These are phyloP conservation scores for Candida chilensis DNA, from an alignment of 805 yeast genomes.

Conservation along the genomic window DNA sequence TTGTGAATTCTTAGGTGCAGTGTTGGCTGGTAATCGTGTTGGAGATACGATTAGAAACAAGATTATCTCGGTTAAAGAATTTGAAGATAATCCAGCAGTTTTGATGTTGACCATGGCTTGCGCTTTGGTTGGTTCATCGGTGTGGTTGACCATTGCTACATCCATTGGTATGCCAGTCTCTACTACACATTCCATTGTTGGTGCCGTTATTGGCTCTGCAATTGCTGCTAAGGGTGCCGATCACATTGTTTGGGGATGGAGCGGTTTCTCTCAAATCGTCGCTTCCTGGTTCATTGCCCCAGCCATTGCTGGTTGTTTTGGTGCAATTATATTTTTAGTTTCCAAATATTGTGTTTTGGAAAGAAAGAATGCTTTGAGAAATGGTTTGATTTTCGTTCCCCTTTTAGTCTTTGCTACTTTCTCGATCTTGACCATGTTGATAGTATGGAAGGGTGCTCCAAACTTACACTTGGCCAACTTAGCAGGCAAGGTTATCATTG, in stretches of 20 bases:
- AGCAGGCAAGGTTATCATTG: conserved; percentile 41
- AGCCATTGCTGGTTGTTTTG: conserved; percentile 53
- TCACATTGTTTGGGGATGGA: conserved; percentile 68
- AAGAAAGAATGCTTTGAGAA: conserved; percentile 40
- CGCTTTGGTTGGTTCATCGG: conserved; percentile 66
- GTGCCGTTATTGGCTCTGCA: conserved; percentile 68
- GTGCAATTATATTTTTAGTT: conserved; percentile 47
- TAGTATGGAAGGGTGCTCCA: conserved; percentile 79
- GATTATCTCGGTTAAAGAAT: conserved; percentile 44
- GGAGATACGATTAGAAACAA: conserved; percentile 63
- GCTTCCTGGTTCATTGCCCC: conserved; percentile 84
- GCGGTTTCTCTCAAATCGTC: conserved; percentile 59
- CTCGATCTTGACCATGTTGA: conserved; percentile 61
- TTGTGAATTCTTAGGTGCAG: conserved; percentile 71
- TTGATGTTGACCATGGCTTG: conserved; percentile 68
- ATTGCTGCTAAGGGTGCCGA: conserved; percentile 62
- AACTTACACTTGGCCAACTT: conserved; percentile 46
- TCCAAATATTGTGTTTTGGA: conserved; percentile 58
- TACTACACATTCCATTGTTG: conserved; percentile 72
- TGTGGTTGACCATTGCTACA: conserved; percentile 65
- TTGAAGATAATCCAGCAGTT: conserved; percentile 52
- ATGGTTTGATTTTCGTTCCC: conserved; percentile 53
- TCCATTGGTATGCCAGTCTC: conserved; percentile 69
- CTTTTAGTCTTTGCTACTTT: conserved; percentile 51
- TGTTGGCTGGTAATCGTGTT: conserved; percentile 65